Evolutionary conservation across 108 stramenopile species (phyloP).

Genomic region (Cylindrotheca closterium): DNA sequence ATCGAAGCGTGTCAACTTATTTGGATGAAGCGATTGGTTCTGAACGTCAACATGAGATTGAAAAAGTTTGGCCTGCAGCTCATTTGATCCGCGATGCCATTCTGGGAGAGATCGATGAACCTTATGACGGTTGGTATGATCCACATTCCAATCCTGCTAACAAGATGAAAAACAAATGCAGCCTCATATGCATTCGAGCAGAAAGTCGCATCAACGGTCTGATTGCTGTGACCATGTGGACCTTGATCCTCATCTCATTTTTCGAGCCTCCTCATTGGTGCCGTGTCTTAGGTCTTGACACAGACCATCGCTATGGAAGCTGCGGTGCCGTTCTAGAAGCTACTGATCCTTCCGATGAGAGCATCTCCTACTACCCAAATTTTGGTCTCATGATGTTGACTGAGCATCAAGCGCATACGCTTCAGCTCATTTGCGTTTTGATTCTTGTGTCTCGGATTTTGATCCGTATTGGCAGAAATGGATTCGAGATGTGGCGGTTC

Average conservation of each 20-base stretch:
- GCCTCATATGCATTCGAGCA: constrained; percentile 43
- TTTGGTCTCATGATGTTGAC: constrained; percentile 45
- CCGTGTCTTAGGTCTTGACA: constrained; percentile 26
- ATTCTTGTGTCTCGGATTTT: constrained; percentile 37
- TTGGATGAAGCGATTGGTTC: not conserved
- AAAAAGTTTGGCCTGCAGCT: constrained; percentile 37
- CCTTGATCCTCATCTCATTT: constrained; percentile 54
- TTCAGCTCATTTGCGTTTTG: constrained; percentile 46
- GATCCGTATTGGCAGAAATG: constrained; percentile 53
- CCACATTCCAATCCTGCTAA: constrained; percentile 39
- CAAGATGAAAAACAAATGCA: constrained; percentile 18
- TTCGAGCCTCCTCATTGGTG: constrained; percentile 83
- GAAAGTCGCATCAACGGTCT: constrained; percentile 22
- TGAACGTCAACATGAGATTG: not conserved
- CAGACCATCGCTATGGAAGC: constrained; percentile 24
- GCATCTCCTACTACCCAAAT: constrained; percentile 61
- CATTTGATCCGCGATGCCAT: constrained; percentile 68
- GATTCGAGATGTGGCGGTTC: constrained; percentile 43
- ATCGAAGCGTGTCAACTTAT: not conserved
- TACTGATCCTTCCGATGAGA: constrained; percentile 25
- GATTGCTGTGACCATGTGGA: constrained; percentile 33
- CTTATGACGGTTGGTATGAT: constrained; percentile 53
- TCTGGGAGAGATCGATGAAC: constrained; percentile 41
- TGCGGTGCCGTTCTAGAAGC: constrained; percentile 37
- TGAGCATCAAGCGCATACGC: constrained; percentile 24